These are phyloP conservation scores for Psilocybe azurescens DNA, from an alignment of 768 basidiomycete species.

Conservation along the genomic window DNA sequence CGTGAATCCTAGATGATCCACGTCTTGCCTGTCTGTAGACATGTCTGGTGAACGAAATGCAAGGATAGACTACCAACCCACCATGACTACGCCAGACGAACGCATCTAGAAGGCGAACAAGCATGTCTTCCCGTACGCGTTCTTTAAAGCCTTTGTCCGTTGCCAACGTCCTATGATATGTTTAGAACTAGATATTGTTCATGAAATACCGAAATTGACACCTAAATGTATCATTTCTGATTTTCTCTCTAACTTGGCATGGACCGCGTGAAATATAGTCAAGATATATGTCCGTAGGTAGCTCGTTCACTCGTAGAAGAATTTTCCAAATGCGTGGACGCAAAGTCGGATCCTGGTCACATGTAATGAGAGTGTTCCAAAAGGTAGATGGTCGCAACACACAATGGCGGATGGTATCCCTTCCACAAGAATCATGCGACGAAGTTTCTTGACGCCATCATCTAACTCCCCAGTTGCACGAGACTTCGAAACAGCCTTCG, in stretches of 20 bases:
- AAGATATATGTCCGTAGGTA: conserved; percentile 78
- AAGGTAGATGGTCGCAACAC: conserved; percentile 32
- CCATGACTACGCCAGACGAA: conserved; percentile 97
- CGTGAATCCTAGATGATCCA: conserved; percentile 84
- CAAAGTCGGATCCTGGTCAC: conserved; percentile 74
- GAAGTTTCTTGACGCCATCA: conserved; percentile 84
- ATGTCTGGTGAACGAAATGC: conserved; percentile 1
- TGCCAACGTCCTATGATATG: conserved; percentile 73
- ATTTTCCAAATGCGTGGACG: conserved; percentile 95
- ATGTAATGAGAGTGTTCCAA: background rate
- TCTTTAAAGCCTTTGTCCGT: conserved; percentile 99
- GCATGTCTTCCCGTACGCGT: conserved; percentile 95
- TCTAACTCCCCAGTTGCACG: conserved; percentile 65
- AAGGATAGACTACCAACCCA: conserved; percentile 31
- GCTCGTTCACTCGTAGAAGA: conserved; percentile 78
- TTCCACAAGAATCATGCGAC: conserved; percentile 88
- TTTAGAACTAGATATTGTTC: background rate
- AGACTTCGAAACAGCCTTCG: conserved; percentile 68
- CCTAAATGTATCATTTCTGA: conserved; percentile 97
- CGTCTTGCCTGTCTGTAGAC: conserved; percentile 71
- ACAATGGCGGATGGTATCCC: conserved; percentile 84
- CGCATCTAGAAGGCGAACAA: conserved; percentile 94
- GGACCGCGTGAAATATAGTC: conserved; percentile 84
- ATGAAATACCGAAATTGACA: conserved; percentile 30
- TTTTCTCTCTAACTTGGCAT: conserved; percentile 89